These are phyloP conservation scores for Apiospora aurea DNA, from an alignment of 2,329 filamentous ascomycete species.

Conservation along the genomic window DNA sequence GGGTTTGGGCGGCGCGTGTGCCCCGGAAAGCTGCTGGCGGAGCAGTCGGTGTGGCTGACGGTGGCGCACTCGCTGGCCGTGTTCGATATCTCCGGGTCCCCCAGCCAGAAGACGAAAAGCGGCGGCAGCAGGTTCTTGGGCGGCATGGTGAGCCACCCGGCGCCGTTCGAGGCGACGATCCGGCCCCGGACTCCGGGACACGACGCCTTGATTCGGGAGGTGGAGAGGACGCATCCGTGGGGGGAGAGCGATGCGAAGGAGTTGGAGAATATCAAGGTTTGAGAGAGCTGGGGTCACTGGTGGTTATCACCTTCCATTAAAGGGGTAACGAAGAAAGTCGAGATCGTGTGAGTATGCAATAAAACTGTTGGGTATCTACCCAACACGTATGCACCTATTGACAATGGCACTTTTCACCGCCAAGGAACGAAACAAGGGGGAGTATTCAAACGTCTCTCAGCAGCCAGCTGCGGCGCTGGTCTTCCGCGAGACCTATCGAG, in stretches of 20 bases:
- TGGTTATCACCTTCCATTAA: neutral
- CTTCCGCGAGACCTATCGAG: too few species aligned
- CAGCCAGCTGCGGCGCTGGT: too few species aligned
- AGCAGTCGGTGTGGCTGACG: slow-evolving; percentile 53
- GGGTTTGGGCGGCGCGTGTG: slow-evolving; percentile 51
- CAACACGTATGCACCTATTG: too few species aligned
- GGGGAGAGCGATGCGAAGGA: slow-evolving; percentile 27
- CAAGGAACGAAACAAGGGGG: too few species aligned
- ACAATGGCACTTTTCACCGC: too few species aligned
- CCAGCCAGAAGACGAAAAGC: slow-evolving; percentile 36
- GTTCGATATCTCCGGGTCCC: slow-evolving; percentile 48
- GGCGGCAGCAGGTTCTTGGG: slow-evolving; percentile 46
- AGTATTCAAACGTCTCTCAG: too few species aligned
- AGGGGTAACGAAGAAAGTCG: neutral
- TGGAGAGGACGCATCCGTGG: slow-evolving; percentile 35
- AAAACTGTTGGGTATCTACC: too few species aligned
- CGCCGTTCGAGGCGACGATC: slow-evolving; percentile 34
- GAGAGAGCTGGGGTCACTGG: neutral
- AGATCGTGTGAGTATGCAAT: too few species aligned
- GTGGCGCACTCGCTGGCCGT: slow-evolving; percentile 61
- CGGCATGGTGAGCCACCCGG: slow-evolving; percentile 36
- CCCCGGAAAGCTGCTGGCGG: slow-evolving; percentile 57
- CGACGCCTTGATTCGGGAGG: slow-evolving; percentile 35
- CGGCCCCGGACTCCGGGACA: slow-evolving; percentile 36
- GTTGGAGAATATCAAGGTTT: neutral